Evolutionary conservation across 2,329 filamentous ascomycete species (phyloP).

Genomic region (Pyricularia sp.): DNA sequence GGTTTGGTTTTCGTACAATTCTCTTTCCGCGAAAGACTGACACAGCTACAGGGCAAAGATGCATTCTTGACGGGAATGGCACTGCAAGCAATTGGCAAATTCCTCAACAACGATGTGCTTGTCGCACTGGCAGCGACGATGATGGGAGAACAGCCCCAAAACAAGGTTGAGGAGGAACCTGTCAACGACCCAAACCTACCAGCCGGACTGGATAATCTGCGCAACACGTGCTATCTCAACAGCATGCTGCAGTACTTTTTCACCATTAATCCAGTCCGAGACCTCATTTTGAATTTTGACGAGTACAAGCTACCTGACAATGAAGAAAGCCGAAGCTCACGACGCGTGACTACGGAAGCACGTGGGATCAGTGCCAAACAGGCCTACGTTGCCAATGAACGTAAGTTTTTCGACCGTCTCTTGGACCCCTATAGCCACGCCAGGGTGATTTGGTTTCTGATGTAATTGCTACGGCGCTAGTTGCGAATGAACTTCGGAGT

Average conservation of each 20-base stretch:
- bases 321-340: slow-evolving; percentile 49
- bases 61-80: slow-evolving; percentile 5
- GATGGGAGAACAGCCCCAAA: slow-evolving; percentile 1
- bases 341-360: slow-evolving; percentile 25
- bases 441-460: background rate
- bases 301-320: slow-evolving; percentile 58
- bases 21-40: background rate
- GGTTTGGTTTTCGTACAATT: background rate
- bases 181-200: slow-evolving; percentile 48
- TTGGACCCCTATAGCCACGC: too few relatives aligned
- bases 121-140: background rate
- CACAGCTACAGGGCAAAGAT: background rate
- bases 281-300: slow-evolving; percentile 71
- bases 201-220: slow-evolving; percentile 84
- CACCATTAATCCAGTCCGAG: slow-evolving; percentile 70
- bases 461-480: slow-evolving; percentile 27
- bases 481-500: slow-evolving; percentile 61
- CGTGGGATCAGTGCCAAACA: slow-evolving; percentile 22
- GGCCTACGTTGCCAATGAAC: slow-evolving; percentile 50
- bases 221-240: slow-evolving; percentile 97
- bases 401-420: slow-evolving; percentile 45
- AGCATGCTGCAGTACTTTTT: slow-evolving; percentile 94
- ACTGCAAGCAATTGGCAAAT: slow-evolving; percentile 1
- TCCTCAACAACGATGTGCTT: slow-evolving; percentile 1
- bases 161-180: slow-evolving; percentile 10